Evolutionary conservation across 169 alveolate genomes (phyloP).

Genomic region (Cryptosporidium sp.): DNA sequence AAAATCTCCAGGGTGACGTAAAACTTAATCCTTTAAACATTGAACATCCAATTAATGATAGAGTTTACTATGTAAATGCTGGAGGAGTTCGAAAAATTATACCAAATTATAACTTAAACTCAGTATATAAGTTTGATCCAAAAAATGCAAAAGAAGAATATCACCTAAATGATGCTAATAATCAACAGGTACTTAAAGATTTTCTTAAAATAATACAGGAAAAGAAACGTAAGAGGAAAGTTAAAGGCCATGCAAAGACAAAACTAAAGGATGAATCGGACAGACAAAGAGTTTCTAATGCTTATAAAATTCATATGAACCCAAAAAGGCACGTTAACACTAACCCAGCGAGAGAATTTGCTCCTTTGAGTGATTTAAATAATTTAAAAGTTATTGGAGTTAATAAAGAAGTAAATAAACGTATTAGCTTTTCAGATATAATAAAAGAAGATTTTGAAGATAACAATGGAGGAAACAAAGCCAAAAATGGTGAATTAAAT

Average conservation of each 20-base stretch:
- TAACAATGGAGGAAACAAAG: neutral
- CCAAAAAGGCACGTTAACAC: neutral
- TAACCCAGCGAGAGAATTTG: neutral
- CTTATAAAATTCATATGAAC: slow-evolving; percentile 27
- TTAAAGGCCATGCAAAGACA: neutral
- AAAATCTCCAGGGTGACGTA: neutral
- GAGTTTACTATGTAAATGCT: slow-evolving; percentile 18
- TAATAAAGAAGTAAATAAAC: neutral
- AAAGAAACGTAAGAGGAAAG: slow-evolving; percentile 8
- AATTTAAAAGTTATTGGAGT: neutral
- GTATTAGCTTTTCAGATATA: neutral
- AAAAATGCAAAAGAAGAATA: neutral
- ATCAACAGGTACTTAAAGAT: slow-evolving; percentile 29
- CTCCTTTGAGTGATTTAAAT: slow-evolving; percentile 12
- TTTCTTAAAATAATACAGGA: slow-evolving; percentile 32
- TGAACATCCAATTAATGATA: neutral
- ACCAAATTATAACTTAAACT: slow-evolving; percentile 27
- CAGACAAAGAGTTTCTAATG: slow-evolving; percentile 10
- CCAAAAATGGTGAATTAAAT: neutral
- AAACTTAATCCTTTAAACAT: slow-evolving; percentile 1
- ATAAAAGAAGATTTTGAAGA: neutral
- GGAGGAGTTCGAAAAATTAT: slow-evolving; percentile 23
- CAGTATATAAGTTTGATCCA: neutral
- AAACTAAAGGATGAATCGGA: neutral
- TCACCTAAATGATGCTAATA: neutral